Conservation (phyloP, 495 filamentous ascomycete genomes). For the Neurospora sp. region DNA sequence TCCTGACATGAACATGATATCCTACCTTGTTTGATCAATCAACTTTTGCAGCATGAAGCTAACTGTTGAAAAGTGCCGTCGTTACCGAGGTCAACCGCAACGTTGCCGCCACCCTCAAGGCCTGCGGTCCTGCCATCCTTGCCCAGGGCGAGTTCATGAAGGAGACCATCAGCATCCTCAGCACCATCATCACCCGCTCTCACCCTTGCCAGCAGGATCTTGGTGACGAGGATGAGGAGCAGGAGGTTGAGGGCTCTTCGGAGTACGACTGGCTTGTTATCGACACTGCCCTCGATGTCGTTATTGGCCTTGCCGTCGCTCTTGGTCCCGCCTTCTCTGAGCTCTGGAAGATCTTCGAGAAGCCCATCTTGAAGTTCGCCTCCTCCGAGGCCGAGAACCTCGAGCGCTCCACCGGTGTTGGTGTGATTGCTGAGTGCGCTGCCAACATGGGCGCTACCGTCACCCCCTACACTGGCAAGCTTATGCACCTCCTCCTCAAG, state of each 20-base stretch:
- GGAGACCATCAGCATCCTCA: conserved; percentile 50
- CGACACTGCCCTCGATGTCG: conserved; percentile 84
- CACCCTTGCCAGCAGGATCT: conserved; percentile 91
- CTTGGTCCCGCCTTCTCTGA: conserved; percentile 74
- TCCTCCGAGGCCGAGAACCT: conserved; percentile 64
- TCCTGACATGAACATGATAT: conserved; percentile 12
- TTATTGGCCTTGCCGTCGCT: conserved; percentile 71
- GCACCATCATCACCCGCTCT: conserved; percentile 71
- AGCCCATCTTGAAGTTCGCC: conserved; percentile 78
- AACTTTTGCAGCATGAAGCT: conserved; percentile 19
- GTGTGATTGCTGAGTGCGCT: conserved; percentile 86
- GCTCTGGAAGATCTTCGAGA: conserved; percentile 89
- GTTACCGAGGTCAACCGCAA: conserved; percentile 95
- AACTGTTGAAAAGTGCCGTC: conserved; percentile 52
- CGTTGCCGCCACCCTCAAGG: conserved; percentile 83
- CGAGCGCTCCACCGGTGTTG: conserved; percentile 82
- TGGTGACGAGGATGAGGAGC: conserved; percentile 62
- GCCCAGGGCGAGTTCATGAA: conserved; percentile 52
- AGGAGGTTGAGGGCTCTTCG: conserved; percentile 62
- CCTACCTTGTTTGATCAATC: neutral
- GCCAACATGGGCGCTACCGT: conserved; percentile 69
- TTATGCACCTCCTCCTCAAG: conserved; percentile 77
- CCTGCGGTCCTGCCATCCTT: conserved; percentile 84
- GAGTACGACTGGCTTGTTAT: conserved; percentile 97
- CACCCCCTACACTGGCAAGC: conserved; percentile 61